These are phyloP conservation scores for Talaromyces trachyspermus DNA, from an alignment of 495 filamentous ascomycete species.

Conservation along the genomic window DNA sequence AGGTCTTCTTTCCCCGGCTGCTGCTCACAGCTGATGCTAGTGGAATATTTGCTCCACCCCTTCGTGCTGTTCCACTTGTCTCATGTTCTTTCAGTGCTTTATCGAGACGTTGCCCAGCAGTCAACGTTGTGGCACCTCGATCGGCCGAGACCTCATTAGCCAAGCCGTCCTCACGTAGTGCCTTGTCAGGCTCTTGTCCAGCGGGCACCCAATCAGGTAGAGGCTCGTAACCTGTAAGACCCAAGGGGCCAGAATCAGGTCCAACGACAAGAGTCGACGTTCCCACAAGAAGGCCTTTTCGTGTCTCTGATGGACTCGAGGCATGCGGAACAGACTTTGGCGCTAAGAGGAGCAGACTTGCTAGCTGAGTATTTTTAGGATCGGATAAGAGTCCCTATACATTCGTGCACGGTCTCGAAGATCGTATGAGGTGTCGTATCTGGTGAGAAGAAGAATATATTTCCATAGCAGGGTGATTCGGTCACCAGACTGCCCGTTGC, in stretches of 20 bases:
- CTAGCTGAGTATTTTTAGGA: constrained; percentile 72
- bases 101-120: constrained; percentile 61
- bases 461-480: constrained; percentile 71
- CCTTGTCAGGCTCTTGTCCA: constrained; percentile 71
- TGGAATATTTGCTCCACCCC: constrained; percentile 12
- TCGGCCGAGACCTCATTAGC: constrained; percentile 10
- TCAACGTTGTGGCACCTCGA: constrained; percentile 25
- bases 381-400: constrained; percentile 76
- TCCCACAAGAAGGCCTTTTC: constrained; percentile 69
- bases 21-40: constrained; percentile 26
- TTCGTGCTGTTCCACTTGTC: constrained; percentile 11
- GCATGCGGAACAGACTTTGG: constrained; percentile 89
- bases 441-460: constrained; percentile 74
- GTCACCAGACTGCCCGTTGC: constrained; percentile 29
- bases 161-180: constrained; percentile 49
- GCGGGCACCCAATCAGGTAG: constrained; percentile 78
- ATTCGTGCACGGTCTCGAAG: constrained; percentile 83
- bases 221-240: constrained; percentile 65
- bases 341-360: constrained; percentile 80
- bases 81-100: constrained; percentile 39
- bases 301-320: constrained; percentile 73
- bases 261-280: constrained; percentile 80
- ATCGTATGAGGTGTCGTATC: constrained; percentile 93
- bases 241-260: constrained; percentile 59
- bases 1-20: constrained; percentile 45